Evolutionary conservation across 129 eudicot genomes (phyloP), one percentile per base, ranked within the genome.

Genomic region (Lactuca saligna): DNA sequence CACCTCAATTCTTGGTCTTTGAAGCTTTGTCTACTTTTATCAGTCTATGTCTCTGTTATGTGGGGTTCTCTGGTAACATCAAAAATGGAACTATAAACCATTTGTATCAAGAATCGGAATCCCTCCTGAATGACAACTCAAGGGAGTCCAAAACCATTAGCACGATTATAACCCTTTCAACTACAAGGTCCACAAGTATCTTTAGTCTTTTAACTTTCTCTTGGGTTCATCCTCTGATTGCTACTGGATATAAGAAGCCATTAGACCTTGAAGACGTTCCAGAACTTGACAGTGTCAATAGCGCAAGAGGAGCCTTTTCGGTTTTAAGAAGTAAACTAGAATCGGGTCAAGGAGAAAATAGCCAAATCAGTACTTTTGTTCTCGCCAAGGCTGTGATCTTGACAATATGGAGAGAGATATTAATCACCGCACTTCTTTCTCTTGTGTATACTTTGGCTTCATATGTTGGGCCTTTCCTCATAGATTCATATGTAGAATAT

Each of bases 191-290:
- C 58, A 90, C 82, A 25, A 77, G 79, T 54, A 16, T 86, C 7
- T 50, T 75, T 54, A 85, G 95, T 62, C 69, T 49, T 61, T 60
- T 89, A 54, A 81, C 90, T 8, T 93, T 93, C 86, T 74, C 88
- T 7, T 93, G 96, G 98, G 80, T 88, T 42, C 49, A 84, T 17
- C 85, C 95, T 49, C 66, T 92, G 57, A 70, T 92, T 51, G 46
- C 87, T 13, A 42, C 65, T 37, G 98, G 96, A 32, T 72, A 82
- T 75, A 86, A 72, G 65, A 93, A 80, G 15, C 72, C 78, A 1
- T 75, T 92, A 78, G 84, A 86, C 73, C 84, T 86, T 68, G 89
- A 84, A 73, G 98, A 92, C 70, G 87, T 92, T 66, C 98, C 98
- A 69, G 82, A 81, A 62, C 85, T 92, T 55, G 78, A 71, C 4